phyloP scores from a whole-genome alignment of 2,329 filamentous ascomycete genomes.

The Cladophialophora chaetospira region DNA sequence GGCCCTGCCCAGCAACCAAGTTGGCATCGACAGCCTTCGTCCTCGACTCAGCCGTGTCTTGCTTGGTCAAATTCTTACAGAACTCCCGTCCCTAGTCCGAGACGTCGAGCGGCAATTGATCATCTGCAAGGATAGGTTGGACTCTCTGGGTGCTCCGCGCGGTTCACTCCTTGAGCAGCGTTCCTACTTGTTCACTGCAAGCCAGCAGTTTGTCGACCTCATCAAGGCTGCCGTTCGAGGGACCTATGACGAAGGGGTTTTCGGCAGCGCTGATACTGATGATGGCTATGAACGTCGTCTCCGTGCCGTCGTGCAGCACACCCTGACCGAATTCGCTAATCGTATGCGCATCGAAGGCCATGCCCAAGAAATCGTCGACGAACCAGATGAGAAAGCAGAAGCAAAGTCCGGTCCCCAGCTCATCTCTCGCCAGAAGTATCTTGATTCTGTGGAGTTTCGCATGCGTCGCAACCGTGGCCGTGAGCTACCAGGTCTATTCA shows the following conservation, averaged over 20 bases:
- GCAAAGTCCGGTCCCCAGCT: not conserved
- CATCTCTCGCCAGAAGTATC: slow-evolving; percentile 9
- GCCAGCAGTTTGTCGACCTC: slow-evolving; percentile 43
- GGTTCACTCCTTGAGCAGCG: slow-evolving; percentile 36
- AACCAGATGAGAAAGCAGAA: not conserved
- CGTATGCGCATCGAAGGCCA: slow-evolving; percentile 23
- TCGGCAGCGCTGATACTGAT: slow-evolving; percentile 34
- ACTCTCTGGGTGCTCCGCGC: slow-evolving; percentile 51
- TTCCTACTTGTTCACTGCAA: slow-evolving; percentile 41
- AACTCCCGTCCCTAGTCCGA: slow-evolving; percentile 42
- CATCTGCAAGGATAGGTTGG: slow-evolving; percentile 43
- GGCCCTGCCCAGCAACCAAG: slow-evolving; percentile 31
- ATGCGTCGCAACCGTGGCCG: slow-evolving; percentile 34
- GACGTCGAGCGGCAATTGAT: slow-evolving; percentile 40
- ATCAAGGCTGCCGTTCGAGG: slow-evolving; percentile 45
- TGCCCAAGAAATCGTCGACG: slow-evolving; percentile 19
- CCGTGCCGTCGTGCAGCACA: slow-evolving; percentile 34
- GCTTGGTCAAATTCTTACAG: slow-evolving; percentile 38
- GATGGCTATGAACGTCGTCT: slow-evolving; percentile 34
- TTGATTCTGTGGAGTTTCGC: slow-evolving; percentile 12
- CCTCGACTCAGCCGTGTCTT: slow-evolving; percentile 40
- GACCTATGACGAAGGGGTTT: slow-evolving; percentile 46
- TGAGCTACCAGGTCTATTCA: slow-evolving; percentile 41
- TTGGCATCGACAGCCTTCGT: slow-evolving; percentile 39
- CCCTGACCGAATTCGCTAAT: slow-evolving; percentile 37